These are phyloP conservation scores for Ascobolus immersus DNA, from an alignment of 495 filamentous ascomycete species.

Conservation along the genomic window DNA sequence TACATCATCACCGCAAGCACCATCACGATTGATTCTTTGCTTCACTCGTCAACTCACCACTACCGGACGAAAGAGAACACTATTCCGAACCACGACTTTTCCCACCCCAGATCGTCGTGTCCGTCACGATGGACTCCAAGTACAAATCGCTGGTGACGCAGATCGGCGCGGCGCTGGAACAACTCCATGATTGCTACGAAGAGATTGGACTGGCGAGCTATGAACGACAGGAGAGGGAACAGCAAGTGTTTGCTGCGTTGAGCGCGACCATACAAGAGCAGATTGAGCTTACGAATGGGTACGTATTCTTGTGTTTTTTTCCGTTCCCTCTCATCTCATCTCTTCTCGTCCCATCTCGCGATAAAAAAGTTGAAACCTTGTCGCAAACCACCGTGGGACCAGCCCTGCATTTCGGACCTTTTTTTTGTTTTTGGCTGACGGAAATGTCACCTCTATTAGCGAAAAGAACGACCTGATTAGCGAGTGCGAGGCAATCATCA, in stretches of 20 bases:
- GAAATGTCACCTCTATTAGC: constrained; percentile 42
- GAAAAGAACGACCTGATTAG: constrained; percentile 74
- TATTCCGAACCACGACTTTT: no score
- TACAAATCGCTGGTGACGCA: constrained; percentile 10
- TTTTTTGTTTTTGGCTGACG: constrained; percentile 47
- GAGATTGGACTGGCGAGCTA: constrained; percentile 78
- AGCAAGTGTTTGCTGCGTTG: constrained; percentile 33
- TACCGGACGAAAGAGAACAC: no score
- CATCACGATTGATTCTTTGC: no score
- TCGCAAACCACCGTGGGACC: constrained; percentile 43
- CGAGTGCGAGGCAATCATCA: constrained; percentile 66
- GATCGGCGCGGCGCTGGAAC: constrained; percentile 8
- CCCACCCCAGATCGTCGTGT: no score
- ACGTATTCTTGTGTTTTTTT: no score
- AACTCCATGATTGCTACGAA: constrained; percentile 72
- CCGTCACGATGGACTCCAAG: no score
- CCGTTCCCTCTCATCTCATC: constrained; percentile 1
- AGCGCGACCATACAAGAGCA: constrained; percentile 13
- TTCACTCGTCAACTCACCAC: no score
- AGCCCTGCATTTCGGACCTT: not conserved
- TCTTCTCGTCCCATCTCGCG: not conserved
- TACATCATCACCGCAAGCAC: no score
- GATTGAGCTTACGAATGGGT: constrained; percentile 9
- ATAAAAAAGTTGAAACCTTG: constrained; percentile 58
- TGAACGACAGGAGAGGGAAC: constrained; percentile 68